Evolutionary conservation across 805 yeast species (phyloP), one percentile per base, ranked within the genome.

Genomic region (Hanseniaspora opuntiae): DNA sequence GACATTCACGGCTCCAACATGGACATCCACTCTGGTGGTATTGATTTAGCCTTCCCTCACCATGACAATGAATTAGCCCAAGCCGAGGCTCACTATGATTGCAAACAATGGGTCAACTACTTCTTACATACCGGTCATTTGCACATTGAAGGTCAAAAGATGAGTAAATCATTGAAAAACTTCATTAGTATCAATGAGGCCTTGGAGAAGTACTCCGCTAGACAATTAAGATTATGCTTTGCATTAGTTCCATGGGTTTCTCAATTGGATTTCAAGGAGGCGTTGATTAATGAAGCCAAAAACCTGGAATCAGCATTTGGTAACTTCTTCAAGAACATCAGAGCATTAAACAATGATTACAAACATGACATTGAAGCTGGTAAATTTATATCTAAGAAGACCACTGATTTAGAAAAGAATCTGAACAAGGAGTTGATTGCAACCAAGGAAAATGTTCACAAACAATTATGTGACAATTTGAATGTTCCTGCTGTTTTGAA

Each of bases 11-110:
- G 97, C 4, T 68, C 77, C 20, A 74, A 75, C 56, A 84, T 93
- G 76, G 98, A 93, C 68, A 86, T 93, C 59, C 98, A 93, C 66
- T 82, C 95, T 17, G 98, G 98, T 55, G 98, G 98, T 59, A 80
- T 93, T 53, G 98, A 93, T 70, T 76, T 93, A 63, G 96, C 97
- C 20, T 93, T 93, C 73, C 99, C 99, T 3, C 99, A 93, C 67
- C 99, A 93, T 69, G 99, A 93, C 68, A 93, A 93, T 63, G 99
- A 93, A 71, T 73, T 93, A 58, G 99, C 99, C 1, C 99, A 93
- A 72, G 77, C 89, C 28, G 99, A 93, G 68, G 97, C 97, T 7
- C 83, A 81, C 66, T 90, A 74, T 66, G 88, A 86, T 63, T 82
- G 85, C 68, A 70, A 78, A 48, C 98, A 93, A 70, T 93, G 99